A percentile compares a stretch with the other conserved stretches of the same genome.
Conservation (phyloP, 805 yeast species). For the Yarrowia divulgata region DNA sequence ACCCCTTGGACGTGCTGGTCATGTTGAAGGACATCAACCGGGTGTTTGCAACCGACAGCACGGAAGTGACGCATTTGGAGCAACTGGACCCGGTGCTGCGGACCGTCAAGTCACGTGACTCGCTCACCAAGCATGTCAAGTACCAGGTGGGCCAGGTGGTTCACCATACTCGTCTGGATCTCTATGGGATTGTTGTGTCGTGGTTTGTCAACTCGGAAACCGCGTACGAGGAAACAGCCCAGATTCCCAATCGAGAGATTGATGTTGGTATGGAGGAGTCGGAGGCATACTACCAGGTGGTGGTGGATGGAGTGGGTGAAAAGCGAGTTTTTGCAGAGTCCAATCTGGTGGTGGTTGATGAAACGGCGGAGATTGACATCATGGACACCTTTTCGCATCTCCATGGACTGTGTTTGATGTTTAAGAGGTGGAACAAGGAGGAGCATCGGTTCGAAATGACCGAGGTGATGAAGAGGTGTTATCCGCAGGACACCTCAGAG, state of each 20-base stretch:
- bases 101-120: background rate
- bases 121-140: background rate
- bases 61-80: constrained; percentile 6
- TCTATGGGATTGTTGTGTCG: constrained; percentile 20
- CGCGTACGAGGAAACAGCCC: constrained; percentile 24
- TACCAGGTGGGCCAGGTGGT: constrained; percentile 15
- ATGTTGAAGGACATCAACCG: constrained; percentile 31
- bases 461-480: constrained; percentile 22
- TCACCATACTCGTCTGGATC: constrained; percentile 7
- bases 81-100: constrained; percentile 18
- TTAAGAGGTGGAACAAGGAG: constrained; percentile 1
- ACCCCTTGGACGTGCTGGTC: constrained; percentile 30
- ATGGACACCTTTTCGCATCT: constrained; percentile 1
- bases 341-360: constrained; percentile 11
- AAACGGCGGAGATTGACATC: background rate
- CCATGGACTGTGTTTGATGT: constrained; percentile 29
- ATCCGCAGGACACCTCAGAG: constrained; percentile 1
- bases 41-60: constrained; percentile 7
- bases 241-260: constrained; percentile 23
- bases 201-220: constrained; percentile 33
- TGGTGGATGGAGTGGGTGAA: constrained; percentile 33
- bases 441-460: constrained; percentile 8
- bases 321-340: constrained; percentile 33
- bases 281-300: constrained; percentile 33
- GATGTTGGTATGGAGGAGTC: constrained; percentile 31